Conservation (phyloP, 2,329 filamentous ascomycete species). For the Arthrobotrys pseudoclavata region DNA sequence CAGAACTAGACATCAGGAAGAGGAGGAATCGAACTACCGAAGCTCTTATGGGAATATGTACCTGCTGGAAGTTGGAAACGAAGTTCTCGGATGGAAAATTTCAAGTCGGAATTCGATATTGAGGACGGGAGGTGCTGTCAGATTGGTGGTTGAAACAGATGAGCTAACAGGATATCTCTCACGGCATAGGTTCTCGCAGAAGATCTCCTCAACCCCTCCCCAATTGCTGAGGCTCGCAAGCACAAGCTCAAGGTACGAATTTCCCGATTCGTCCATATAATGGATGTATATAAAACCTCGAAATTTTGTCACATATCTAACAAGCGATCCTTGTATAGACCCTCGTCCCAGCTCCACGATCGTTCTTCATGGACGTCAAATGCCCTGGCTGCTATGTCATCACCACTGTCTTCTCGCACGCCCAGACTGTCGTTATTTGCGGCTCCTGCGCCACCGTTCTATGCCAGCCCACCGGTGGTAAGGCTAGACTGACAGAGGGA, state of each 20-base stretch:
- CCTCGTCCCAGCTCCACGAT: constrained; percentile 94
- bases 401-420: constrained; percentile 99
- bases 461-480: constrained; percentile 99
- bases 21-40: constrained; percentile 25
- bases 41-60: background rate
- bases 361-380: constrained; percentile 99
- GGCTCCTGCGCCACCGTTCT: constrained; percentile 99
- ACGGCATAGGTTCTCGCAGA: constrained; percentile 93
- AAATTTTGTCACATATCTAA: constrained; percentile 28
- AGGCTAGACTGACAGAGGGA: constrained; percentile 98
- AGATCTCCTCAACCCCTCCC: constrained; percentile 99
- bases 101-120: constrained; percentile 11
- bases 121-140: background rate
- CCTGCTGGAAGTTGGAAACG: constrained; percentile 9
- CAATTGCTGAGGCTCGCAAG: constrained; percentile 98
- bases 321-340: constrained; percentile 71
- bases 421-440: constrained; percentile 99
- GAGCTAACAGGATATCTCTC: constrained; percentile 51
- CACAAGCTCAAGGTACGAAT: constrained; percentile 98
- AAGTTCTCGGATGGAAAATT: background rate
- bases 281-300: constrained; percentile 24
- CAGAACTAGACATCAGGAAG: constrained; percentile 6
- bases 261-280: constrained; percentile 38
- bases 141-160: constrained; percentile 14
- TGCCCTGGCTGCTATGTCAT: constrained; percentile 99